Base-by-base conservation (phyloP, 306 rosid genomes). In the Castanea sativa region DNA sequence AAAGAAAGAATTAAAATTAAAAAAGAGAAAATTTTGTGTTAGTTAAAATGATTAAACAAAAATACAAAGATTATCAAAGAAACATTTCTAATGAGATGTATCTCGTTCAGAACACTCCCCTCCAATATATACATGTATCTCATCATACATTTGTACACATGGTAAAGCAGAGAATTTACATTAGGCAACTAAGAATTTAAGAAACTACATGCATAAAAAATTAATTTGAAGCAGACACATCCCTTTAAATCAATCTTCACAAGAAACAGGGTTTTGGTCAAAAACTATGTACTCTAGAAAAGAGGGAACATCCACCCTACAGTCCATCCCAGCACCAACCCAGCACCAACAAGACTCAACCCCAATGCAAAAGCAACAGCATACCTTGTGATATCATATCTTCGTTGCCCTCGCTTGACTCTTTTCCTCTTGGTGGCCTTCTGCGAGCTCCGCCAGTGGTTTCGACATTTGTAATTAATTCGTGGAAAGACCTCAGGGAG, bases 251-350 rank as follows among this genome's bases (percentile, higher is more conserved):
- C 81, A 79, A 75, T 82, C 71, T 69, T 71, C 78, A 76, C 60
- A 75, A 49, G 32, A 77, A 53, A 27, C 82, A 73, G 41, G 74
- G 67, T 52, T 72, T 56, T 29, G 73, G 81, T 57, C 73, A 55
- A 78, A 74, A 80, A 55, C 74, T 75, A 19, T 16, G 49, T 80
- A 30, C 68, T 41, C 83, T 91, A 90, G 70, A 88, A 84, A 77
- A 49, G 63, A 76, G 93, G 97, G 53, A 91, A 83, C 96, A 93
- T 92, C 92, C 97, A 89, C 35, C 97, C 99, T 56, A 87, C 88
- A 33, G 91, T 86, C 95, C 98, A 93, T 74, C 97, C 99, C 68
- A 91, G 80, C 80, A 95, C 79, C 84, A 93, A 83, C 16, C 99
- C 99, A 71, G 97, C 94, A 20, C 97, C 87, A 76, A 93, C 97